These are phyloP conservation scores for Boletus rubescentipes DNA, from an alignment of 768 basidiomycete genomes.

Conservation along the genomic window DNA sequence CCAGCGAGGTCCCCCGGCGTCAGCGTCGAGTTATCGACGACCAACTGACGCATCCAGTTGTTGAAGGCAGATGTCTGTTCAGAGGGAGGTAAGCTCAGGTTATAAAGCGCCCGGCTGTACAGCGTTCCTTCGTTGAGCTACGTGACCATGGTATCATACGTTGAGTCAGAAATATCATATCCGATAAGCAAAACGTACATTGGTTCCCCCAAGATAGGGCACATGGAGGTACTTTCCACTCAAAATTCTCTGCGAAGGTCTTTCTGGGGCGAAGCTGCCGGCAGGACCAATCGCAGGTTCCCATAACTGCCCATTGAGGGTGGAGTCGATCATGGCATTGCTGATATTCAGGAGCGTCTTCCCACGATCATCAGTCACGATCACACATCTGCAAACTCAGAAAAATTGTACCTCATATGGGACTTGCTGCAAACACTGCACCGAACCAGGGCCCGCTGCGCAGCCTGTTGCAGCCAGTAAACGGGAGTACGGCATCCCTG, in stretches of 20 bases:
- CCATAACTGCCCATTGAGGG: constrained; percentile 56
- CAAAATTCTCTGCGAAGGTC: constrained; percentile 45
- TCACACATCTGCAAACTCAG: background rate
- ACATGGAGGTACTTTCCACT: constrained; percentile 52
- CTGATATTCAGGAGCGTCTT: constrained; percentile 51
- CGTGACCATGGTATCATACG: no score
- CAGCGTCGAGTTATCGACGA: constrained; percentile 48
- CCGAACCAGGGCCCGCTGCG: constrained; percentile 34
- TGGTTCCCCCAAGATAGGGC: constrained; percentile 56
- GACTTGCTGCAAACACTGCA: constrained; percentile 40
- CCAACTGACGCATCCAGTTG: constrained; percentile 44
- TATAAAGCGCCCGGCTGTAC: constrained; percentile 26
- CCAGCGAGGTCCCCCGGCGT: constrained; percentile 35
- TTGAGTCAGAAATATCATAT: background rate
- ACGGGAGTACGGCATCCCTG: constrained; percentile 50
- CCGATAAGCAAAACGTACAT: constrained; percentile 33
- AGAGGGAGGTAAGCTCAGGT: constrained; percentile 38
- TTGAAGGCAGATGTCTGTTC: constrained; percentile 46
- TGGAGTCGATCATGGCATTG: constrained; percentile 43
- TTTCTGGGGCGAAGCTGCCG: constrained; percentile 47
- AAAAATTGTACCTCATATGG: constrained; percentile 15
- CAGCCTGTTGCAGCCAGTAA: constrained; percentile 49
- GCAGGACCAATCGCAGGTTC: constrained; percentile 52
- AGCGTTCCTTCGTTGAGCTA: constrained; percentile 19
- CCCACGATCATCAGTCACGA: background rate